Percentiles rank a stretch among this genome's conserved stretches.
Evolutionary conservation across 1,284 basidiomycete genomes (phyloP).

Genomic region (Ceratobasidium sp.): DNA sequence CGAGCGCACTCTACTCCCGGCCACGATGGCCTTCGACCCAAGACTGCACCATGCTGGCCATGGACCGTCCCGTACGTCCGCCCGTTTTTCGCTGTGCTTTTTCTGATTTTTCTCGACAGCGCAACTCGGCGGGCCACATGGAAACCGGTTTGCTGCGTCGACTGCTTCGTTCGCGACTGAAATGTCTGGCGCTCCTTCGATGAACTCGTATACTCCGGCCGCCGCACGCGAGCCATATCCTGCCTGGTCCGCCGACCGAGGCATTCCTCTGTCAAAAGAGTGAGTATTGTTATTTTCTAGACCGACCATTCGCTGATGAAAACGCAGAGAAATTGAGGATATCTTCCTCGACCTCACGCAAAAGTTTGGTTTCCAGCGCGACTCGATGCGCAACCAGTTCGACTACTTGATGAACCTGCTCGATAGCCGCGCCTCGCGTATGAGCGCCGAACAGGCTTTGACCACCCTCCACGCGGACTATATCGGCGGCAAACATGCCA

Average conservation of each 20-base stretch:
- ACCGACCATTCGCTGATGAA: slow-evolving; percentile 43
- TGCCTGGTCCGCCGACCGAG: slow-evolving; percentile 90
- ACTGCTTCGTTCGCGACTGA: slow-evolving; percentile 49
- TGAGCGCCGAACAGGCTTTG: slow-evolving; percentile 95
- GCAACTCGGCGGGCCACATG: slow-evolving; percentile 14
- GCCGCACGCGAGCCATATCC: slow-evolving; percentile 82
- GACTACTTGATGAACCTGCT: slow-evolving; percentile 99
- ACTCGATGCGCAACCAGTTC: slow-evolving; percentile 94
- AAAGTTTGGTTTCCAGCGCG: slow-evolving; percentile 98
- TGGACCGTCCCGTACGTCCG: slow-evolving; percentile 33
- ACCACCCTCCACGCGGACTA: slow-evolving; percentile 98
- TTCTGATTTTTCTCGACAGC: slow-evolving; percentile 14
- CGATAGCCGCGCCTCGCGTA: slow-evolving; percentile 94
- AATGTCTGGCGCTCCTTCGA: slow-evolving; percentile 61
- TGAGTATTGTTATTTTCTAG: slow-evolving; percentile 34
- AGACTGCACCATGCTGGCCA: slow-evolving; percentile 35
- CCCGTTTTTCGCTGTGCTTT: neutral
- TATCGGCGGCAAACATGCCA: slow-evolving; percentile 96
- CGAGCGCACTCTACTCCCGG: neutral
- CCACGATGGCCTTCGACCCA: slow-evolving; percentile 27
- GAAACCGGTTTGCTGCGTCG: slow-evolving; percentile 36
- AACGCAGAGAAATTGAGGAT: slow-evolving; percentile 88
- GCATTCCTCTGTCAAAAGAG: slow-evolving; percentile 96
- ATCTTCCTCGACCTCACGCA: slow-evolving; percentile 97
- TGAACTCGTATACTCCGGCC: slow-evolving; percentile 60